Evolutionary conservation across 176 grass and related monocot genomes (phyloP), one percentile per base, ranked within the genome.

Genomic region (Thinopyrum elongatum): DNA sequence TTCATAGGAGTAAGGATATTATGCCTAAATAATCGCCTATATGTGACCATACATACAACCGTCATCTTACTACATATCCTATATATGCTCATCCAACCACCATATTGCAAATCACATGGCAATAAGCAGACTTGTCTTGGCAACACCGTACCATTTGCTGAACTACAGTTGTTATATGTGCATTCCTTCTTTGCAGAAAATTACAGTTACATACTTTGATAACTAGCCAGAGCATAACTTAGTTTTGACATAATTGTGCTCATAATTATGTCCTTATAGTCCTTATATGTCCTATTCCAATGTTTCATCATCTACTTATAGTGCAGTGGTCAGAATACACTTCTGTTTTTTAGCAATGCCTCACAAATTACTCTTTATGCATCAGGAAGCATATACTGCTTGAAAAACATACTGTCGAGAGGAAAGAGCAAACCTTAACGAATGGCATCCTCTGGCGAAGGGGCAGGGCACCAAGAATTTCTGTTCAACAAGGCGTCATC

Each of bases 401-500:
- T 60, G 46, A 70, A 76, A 81, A 44, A 74, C 49, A 38, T 59
- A 69, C 6, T 69, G 34, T 70, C 23, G 9, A 33, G 23, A 80
- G 58, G 49, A 90, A 85, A 26, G 17, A 51, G 14, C 66, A 85
- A 80, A 99, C 97, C 94, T 99, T 93, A 38, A 89, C 97, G 89
- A 91, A 99, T 42, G 97, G 84, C 92, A 94, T 97, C 42, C 92
- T 91, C 73, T 53, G 83, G 51, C 39, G 77, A 89, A 74, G 90
- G 87, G 57, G 90, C 79, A 22, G 67, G 23, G 22, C 83, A 75
- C 90, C 92, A 93, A 44, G 97, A 83, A 81, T 80, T 98, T 81
- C 81, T 95, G 86, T 93, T 97, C 81, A 99, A 85, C 22, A 94
- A 85, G 44, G 80, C 71, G 74, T 75, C 90, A 74, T 99, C 92